Base-by-base conservation (phyloP, 345 rosid genomes). In the Salix koriyanagi region DNA sequence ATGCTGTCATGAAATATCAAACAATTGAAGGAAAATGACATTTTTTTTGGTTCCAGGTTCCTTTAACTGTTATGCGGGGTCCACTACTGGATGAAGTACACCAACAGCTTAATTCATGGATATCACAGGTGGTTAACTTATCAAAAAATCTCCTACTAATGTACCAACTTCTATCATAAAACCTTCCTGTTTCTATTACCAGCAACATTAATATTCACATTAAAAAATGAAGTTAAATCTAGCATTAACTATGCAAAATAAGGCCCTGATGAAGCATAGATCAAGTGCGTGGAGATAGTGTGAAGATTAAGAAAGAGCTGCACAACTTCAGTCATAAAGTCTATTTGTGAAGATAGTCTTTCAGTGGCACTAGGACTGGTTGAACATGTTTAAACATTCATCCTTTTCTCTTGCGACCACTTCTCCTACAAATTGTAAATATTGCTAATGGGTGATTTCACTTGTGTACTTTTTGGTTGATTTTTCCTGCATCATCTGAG, bases 21-120 rank as follows among this genome's bases (percentile, higher is more conserved):
- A 75, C 77, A 12, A 18, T 65, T 71, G 62, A 74, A 61, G 76
- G 21, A 46, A 48, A 76, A 56, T 79, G 73, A 37, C 64, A 13
- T 71, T 85, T 65, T 65, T 77, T 76, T 84, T 50, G n/a, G 44
- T 75, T 76, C 48, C 83, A 91, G 98, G 85, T 79, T 84, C 89
- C 80, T 19, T 75, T 87, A 70, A 91, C 92, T 50, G 58, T 92
- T 77, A 78, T 91, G 52, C 90, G 87, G 37, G 98, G 98, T 69
- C 88, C 95, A 66, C 36, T 94, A 79, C 80, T 94, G 81, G 98
- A 92, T 83, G 98, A 94, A 90, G 92, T 91, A 61, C 97, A 90
- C 82, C 89, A 90, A 39, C 85, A 86, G 80, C 73, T 88, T 62
- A 92, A 86, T 81, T 83, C 91, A 41, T 94, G 97, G 97, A 83